These are phyloP conservation scores for Neostapfia colusana DNA, from an alignment of 176 grass and related monocot species.

Conservation along the genomic window DNA sequence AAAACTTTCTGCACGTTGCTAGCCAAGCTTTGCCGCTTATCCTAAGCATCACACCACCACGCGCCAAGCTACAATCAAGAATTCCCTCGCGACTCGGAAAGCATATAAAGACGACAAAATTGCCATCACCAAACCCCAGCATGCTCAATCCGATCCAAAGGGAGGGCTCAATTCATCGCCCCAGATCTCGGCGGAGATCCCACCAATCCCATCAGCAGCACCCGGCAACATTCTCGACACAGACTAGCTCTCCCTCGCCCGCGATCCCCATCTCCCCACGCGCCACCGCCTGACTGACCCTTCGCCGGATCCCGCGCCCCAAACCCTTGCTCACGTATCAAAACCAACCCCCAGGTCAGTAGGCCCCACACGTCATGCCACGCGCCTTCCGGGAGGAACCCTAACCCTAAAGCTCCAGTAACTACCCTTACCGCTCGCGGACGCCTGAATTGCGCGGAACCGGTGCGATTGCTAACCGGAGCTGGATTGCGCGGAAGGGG, in stretches of 20 bases:
- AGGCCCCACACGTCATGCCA: conserved; percentile 20
- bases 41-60: neutral
- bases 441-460: neutral
- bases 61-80: conserved; percentile 3
- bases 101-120: neutral
- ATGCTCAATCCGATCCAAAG: conserved; percentile 8
- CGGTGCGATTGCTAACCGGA: neutral
- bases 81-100: neutral
- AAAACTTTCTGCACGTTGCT: neutral
- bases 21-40: neutral
- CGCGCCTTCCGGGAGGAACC: neutral
- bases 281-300: neutral
- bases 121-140: conserved; percentile 10
- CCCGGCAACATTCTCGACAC: conserved; percentile 1
- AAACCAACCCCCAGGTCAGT: neutral
- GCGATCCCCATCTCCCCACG: neutral
- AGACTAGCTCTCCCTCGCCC: neutral
- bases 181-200: conserved; percentile 52
- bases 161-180: neutral
- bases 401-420: conserved; percentile 6
- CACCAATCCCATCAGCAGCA: conserved; percentile 25
- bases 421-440: neutral
- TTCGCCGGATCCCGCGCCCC: conserved; percentile 25
- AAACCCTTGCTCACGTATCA: conserved; percentile 25
- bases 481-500: conserved; percentile 21